Base-by-base conservation (phyloP, 768 basidiomycete genomes). In the Mycena vulgaris region DNA sequence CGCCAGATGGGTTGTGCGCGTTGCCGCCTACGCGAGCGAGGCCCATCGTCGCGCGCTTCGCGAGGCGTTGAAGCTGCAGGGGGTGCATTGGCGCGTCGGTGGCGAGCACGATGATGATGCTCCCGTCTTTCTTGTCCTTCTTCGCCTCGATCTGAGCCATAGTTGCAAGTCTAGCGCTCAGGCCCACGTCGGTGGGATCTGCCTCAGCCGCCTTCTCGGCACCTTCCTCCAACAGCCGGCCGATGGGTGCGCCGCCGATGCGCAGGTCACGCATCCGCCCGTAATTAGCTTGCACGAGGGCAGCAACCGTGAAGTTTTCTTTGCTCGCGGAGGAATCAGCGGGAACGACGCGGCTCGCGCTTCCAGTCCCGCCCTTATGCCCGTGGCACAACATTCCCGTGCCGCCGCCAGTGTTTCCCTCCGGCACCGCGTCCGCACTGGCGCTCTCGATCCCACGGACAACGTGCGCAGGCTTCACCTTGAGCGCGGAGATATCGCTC, bases 301-400 rank as follows among this genome's bases (percentile, higher is more conserved):
- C 63, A 17, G 23, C 63, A 28, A 64, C 19, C 27, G 63, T 64
- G 63, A 45, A 64, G 27, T 30, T 56, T 11, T 27, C 63, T 21
- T 25, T 55, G 10, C 19, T 37, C 10, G 63, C 63, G 7, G 25
- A 4, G 3, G 49, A 19, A 39, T 52, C 49, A 5, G 63, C 40
- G 35, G 63, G 63, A 3, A 64, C 52, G 1, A 64, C 13, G 28
- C 63, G 51, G 52, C 63, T 64, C 28, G 63, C 37, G 52, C 39
- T 42, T 0, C 51, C 63, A 1, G 63, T 64, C 8, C 63, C 63
- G 39, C 63, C 63, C 21, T 64, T 64, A 40, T 64, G 63, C 13
- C 63, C 63, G 19, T 55, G 63, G 31, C 63, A 64, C 27, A 64
- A 21, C 63, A 64, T 64, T 16, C 63, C 63, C 39, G 63, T 64